Conservation (phyloP, 2,329 filamentous ascomycete species). For the Thermothelomyces thermophilus region DNA sequence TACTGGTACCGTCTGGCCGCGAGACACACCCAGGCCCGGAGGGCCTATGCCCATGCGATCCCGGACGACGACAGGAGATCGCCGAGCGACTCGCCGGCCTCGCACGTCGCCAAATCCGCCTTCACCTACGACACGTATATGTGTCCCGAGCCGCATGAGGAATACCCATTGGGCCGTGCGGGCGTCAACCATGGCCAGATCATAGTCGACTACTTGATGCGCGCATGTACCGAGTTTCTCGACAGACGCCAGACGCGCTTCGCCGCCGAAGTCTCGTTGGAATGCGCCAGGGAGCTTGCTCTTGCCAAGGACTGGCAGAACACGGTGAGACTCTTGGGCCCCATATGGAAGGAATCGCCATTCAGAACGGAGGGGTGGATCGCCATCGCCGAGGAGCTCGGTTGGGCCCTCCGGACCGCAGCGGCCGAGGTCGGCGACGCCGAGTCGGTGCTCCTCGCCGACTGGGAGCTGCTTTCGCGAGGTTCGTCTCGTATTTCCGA, state of each 20-base stretch:
- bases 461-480: slow-evolving; percentile 58
- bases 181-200: slow-evolving; percentile 51
- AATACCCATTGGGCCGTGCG: slow-evolving; percentile 43
- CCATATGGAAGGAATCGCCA: slow-evolving; percentile 51
- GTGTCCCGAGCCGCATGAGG: slow-evolving; percentile 56
- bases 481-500: slow-evolving; percentile 40
- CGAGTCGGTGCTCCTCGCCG: slow-evolving; percentile 53
- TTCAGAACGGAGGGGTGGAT: slow-evolving; percentile 56
- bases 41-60: slow-evolving; percentile 48
- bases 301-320: slow-evolving; percentile 46
- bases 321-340: slow-evolving; percentile 46
- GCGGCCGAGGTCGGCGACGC: slow-evolving; percentile 46
- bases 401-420: slow-evolving; percentile 54
- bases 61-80: slow-evolving; percentile 52
- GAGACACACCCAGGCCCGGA: slow-evolving; percentile 48
- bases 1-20: slow-evolving; percentile 61
- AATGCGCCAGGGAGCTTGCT: slow-evolving; percentile 51
- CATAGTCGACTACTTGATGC: slow-evolving; percentile 46
- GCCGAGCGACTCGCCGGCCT: slow-evolving; percentile 42
- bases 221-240: slow-evolving; percentile 48
- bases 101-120: slow-evolving; percentile 42
- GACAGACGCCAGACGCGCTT: slow-evolving; percentile 47
- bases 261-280: slow-evolving; percentile 50
- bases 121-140: slow-evolving; percentile 61
- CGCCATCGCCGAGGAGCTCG: slow-evolving; percentile 52